Evolutionary conservation across 441 rosid genomes (phyloP).

Genomic region (Biscutella laevigata): DNA sequence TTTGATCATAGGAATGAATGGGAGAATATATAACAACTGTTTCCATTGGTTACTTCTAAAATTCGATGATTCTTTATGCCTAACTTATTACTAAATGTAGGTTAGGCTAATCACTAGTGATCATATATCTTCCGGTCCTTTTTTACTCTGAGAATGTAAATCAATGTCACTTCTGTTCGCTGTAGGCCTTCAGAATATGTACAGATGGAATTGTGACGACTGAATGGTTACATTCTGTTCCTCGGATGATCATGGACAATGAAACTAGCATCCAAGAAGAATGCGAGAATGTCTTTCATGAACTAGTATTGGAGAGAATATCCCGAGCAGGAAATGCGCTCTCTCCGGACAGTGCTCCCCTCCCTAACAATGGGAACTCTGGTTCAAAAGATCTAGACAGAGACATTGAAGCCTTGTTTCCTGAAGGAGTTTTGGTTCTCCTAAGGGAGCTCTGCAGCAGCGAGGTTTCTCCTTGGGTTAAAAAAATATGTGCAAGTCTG

Average conservation of each 20-base stretch:
- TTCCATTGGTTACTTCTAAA: not conserved
- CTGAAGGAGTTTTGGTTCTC: slow-evolving; percentile 55
- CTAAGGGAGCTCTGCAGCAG: slow-evolving; percentile 59
- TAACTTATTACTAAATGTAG: not conserved
- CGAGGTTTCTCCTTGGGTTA: slow-evolving; percentile 86
- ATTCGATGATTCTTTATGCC: not conserved
- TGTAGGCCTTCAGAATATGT: slow-evolving; percentile 61
- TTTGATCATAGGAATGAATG: not conserved
- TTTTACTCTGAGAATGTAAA: not conserved
- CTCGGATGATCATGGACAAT: slow-evolving; percentile 70
- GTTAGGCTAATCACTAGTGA: not conserved
- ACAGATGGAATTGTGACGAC: slow-evolving; percentile 44
- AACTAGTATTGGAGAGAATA: slow-evolving; percentile 65
- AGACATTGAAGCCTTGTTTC: slow-evolving; percentile 42
- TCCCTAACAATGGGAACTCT: slow-evolving; percentile 18
- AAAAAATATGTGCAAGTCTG: slow-evolving; percentile 65
- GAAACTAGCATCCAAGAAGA: slow-evolving; percentile 92
- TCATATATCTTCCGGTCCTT: not conserved
- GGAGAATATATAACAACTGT: not conserved
- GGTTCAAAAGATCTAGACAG: slow-evolving; percentile 31
- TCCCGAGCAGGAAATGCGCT: slow-evolving; percentile 44
- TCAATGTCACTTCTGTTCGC: not conserved
- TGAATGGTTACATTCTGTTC: slow-evolving; percentile 90
- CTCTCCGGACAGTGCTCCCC: slow-evolving; percentile 19
- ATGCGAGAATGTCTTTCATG: slow-evolving; percentile 80